Percentiles rank a stretch among this genome's conserved stretches.
phyloP scores from a whole-genome alignment of 805 yeast species.

The Candida tibetensis region DNA sequence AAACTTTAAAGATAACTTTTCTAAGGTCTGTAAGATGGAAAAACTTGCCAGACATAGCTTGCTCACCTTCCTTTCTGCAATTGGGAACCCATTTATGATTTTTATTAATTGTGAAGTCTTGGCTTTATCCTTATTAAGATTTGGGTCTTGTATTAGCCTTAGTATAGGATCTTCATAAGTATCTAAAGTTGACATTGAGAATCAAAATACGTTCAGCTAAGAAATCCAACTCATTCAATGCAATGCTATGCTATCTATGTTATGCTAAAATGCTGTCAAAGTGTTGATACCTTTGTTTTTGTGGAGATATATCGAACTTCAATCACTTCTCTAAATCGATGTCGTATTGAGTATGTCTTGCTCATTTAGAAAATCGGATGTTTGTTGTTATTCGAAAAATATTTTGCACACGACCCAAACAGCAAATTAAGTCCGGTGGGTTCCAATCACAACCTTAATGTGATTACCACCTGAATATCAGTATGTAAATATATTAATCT shows the following conservation, averaged over 20 bases:
- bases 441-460: no score
- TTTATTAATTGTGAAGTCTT: constrained; percentile 39
- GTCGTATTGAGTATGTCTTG: background rate
- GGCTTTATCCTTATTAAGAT: constrained; percentile 40
- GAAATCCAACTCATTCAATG: background rate
- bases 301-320: background rate
- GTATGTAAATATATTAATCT: no score
- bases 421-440: no score
- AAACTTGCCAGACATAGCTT: constrained; percentile 48
- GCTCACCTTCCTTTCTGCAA: constrained; percentile 42
- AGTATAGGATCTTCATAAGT: constrained; percentile 49
- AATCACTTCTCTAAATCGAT: no score
- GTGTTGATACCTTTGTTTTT: background rate
- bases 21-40: constrained; percentile 48
- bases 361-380: background rate
- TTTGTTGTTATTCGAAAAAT: background rate
- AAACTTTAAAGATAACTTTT: constrained; percentile 44
- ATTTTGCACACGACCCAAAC: no score
- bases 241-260: background rate
- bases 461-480: no score
- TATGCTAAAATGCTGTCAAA: no score
- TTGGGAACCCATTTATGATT: constrained; percentile 43
- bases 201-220: background rate
- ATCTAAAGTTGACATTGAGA: constrained; percentile 8
- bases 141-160: constrained; percentile 46